A percentile compares a stretch with the other conserved stretches of the same genome.
Evolutionary conservation across 768 basidiomycete species (phyloP).

Genomic region (Lactifluus echinatus): DNA sequence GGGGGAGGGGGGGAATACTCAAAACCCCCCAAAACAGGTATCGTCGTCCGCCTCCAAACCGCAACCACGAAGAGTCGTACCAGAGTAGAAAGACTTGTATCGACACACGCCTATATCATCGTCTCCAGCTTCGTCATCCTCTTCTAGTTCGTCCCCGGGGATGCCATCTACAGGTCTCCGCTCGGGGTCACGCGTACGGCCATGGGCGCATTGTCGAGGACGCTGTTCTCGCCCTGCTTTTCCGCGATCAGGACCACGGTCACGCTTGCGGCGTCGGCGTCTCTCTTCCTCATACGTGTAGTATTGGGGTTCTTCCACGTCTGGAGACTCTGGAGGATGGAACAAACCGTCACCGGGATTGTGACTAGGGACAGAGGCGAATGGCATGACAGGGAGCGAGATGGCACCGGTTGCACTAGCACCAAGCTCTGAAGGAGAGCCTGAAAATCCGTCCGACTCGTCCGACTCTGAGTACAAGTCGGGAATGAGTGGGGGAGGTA

Average conservation of each 20-base stretch:
- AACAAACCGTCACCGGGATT: not conserved
- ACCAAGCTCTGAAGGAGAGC: conserved; percentile 24
- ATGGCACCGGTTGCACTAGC: conserved; percentile 19
- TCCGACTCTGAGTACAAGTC: conserved; percentile 58
- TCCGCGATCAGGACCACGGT: conserved; percentile 14
- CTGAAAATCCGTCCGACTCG: conserved; percentile 48
- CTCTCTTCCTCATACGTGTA: conserved; percentile 20
- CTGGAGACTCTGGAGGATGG: conserved; percentile 6
- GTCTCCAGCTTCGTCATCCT: conserved; percentile 17
- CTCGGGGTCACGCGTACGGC: conserved; percentile 9
- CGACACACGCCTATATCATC: conserved; percentile 8
- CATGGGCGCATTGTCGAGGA: conserved; percentile 4
- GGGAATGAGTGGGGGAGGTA: conserved; percentile 45
- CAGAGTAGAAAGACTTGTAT: conserved; percentile 15
- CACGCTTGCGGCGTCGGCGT: conserved; percentile 18
- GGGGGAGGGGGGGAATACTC: not conserved
- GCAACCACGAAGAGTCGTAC: conserved; percentile 14
- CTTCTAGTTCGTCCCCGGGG: conserved; percentile 15
- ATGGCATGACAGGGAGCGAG: conserved; percentile 17
- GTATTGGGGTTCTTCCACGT: conserved; percentile 11
- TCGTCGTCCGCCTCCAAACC: conserved; percentile 17
- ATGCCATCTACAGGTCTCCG: not conserved
- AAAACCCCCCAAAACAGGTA: conserved; percentile 21
- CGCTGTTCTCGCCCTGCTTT: conserved; percentile 17
- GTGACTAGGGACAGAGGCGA: conserved; percentile 12